Percentiles rank a stretch among this genome's conserved stretches.
These are phyloP conservation scores for Neurospora terricola DNA, from an alignment of 495 filamentous ascomycete species.

Conservation along the genomic window DNA sequence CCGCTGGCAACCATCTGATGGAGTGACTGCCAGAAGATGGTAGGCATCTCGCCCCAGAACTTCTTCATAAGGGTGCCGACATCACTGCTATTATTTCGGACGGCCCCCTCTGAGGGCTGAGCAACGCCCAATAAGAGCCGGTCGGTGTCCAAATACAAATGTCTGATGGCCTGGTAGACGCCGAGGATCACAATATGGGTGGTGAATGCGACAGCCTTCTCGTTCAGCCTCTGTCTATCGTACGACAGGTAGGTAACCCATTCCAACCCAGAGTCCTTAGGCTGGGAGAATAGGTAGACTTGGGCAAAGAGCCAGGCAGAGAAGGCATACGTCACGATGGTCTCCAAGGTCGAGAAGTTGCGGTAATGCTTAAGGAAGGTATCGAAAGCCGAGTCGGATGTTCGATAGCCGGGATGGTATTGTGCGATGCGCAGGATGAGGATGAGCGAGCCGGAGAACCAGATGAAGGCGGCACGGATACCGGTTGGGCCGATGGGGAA, in stretches of 20 bases:
- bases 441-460: constrained; percentile 57
- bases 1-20: constrained; percentile 33
- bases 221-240: constrained; percentile 76
- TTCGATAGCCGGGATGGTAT: constrained; percentile 66
- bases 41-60: constrained; percentile 23
- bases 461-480: constrained; percentile 65
- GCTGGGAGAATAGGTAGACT: constrained; percentile 68
- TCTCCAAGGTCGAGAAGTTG: constrained; percentile 52
- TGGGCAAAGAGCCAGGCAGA: constrained; percentile 76
- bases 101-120: constrained; percentile 14
- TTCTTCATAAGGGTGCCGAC: constrained; percentile 15
- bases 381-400: constrained; percentile 54
- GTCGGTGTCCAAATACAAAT: constrained; percentile 70
- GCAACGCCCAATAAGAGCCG: constrained; percentile 44
- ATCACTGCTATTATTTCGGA: constrained; percentile 22
- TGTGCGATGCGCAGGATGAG: constrained; percentile 76
- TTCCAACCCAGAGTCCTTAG: constrained; percentile 53
- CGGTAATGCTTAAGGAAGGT: constrained; percentile 48
- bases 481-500: constrained; percentile 70
- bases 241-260: constrained; percentile 56
- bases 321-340: constrained; percentile 58
- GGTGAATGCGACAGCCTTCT: constrained; percentile 73
- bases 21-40: constrained; percentile 20
- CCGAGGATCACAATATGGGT: constrained; percentile 59
- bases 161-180: constrained; percentile 53